Conservation (phyloP, 139 green algal genomes). For the Mychonastes homosphaera region DNA sequence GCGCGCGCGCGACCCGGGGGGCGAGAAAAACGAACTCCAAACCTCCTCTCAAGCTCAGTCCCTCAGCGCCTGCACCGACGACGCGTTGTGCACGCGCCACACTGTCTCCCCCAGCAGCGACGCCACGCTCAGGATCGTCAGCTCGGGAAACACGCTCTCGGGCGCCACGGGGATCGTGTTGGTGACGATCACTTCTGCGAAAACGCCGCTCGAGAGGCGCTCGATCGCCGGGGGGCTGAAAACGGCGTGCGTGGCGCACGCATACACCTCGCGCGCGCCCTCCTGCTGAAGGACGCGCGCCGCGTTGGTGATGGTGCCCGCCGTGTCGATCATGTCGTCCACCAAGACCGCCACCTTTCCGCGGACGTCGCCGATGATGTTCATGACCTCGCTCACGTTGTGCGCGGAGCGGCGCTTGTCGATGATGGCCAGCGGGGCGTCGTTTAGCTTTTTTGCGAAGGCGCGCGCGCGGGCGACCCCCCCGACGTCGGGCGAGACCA, state of each 20-base stretch:
- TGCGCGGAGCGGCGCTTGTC: constrained; percentile 92
- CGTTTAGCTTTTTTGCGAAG: constrained; percentile 98
- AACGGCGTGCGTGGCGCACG: constrained; percentile 93
- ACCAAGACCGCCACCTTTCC: constrained; percentile 98
- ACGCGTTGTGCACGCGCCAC: constrained; percentile 93
- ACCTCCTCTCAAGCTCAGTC: constrained; percentile 18
- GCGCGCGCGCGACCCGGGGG: too few relatives aligned
- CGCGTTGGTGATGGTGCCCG: constrained; percentile 95
- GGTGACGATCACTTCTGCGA: constrained; percentile 94
- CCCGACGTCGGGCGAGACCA: constrained; percentile 97
- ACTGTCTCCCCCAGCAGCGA: constrained; percentile 98
- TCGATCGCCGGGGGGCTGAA: constrained; percentile 89
- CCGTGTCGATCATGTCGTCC: constrained; percentile 99
- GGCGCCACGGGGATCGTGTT: constrained; percentile 87
- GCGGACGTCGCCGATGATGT: constrained; percentile 96
- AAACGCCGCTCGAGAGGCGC: constrained; percentile 77
- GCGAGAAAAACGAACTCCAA: too few relatives aligned
- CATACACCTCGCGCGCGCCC: constrained; percentile 82
- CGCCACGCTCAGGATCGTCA: constrained; percentile 93
- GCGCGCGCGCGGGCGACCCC: constrained; percentile 89
- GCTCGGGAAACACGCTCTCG: constrained; percentile 76
- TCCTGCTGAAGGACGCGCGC: constrained; percentile 76
- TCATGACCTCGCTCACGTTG: constrained; percentile 99
- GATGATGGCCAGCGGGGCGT: constrained; percentile 96
- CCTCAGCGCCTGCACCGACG: constrained; percentile 58